Base-by-base conservation (phyloP, 2,329 filamentous ascomycete genomes). In the Fusarium agapanthi region DNA sequence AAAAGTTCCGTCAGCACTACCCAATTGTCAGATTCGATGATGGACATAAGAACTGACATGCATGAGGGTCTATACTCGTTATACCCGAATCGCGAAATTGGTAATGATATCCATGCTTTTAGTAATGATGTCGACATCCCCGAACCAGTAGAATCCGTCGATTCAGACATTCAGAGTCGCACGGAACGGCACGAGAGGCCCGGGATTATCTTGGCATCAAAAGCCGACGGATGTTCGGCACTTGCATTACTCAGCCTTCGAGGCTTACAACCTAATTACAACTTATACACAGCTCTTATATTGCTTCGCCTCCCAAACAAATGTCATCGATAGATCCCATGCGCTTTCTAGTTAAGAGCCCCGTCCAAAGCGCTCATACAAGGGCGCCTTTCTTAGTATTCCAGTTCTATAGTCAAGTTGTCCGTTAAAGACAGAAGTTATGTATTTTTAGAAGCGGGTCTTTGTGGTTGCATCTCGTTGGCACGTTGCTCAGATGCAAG, bases 201-300 rank as follows among this genome's bases (percentile, higher is more conserved):
- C 37, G 51, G 26, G 26, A 24, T 41, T 30, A 32, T 43, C 43
- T 64, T 63, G 61, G 61, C 61, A 40, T 34, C 32, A 51, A 7
- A 28, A 53, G 59, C 44, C 32, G 57, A 37, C 57, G 57, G 57
- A n/a, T 62, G 28, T 53, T 62, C 61, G 61, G 61, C 61, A 64
- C 37, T 64, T 62, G 37, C 34, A 58, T 61, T 57, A 57, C 20
- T 37, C 38, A 44, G 8, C 9, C n/a, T 30, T 30, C 22, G 26
- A 55, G 26, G 37, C 20, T 30, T 4, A 5, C 26, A 55, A 55
- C 26, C 6, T 55, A 41, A 55, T 30, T 32, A 28, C 11, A 55
- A 55, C 51, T 16, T 43, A 40, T 55, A 24, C 35, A 18, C 24
- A n/a, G 11, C 34, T 37, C 11, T 28, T 54, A 16, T 20, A 5